phyloP scores from a whole-genome alignment of 192 early-diverging fungal species.

The Spizellomyces sp. region DNA sequence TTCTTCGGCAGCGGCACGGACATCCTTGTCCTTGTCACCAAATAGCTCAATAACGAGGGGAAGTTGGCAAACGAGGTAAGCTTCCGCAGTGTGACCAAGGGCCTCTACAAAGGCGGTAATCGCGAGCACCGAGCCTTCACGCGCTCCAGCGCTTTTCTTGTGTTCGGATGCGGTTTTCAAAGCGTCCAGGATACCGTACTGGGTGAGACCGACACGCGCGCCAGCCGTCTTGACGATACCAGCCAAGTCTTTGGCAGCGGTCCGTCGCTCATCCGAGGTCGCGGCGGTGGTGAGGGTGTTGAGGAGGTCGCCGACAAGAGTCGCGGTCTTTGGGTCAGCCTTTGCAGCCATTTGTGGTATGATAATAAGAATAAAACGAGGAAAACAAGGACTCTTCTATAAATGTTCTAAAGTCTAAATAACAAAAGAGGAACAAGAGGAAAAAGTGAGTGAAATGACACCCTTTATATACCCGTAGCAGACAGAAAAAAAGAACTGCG shows the following conservation, averaged over 20 bases:
- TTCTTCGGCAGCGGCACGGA: slow-evolving; percentile 43
- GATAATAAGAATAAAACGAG: neutral
- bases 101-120: slow-evolving; percentile 58
- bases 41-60: slow-evolving; percentile 60
- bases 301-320: slow-evolving; percentile 33
- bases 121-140: slow-evolving; percentile 65
- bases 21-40: slow-evolving; percentile 54
- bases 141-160: slow-evolving; percentile 70
- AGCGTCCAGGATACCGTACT: slow-evolving; percentile 60
- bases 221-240: slow-evolving; percentile 61
- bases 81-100: slow-evolving; percentile 66
- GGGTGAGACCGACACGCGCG: slow-evolving; percentile 56
- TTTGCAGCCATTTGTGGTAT: slow-evolving; percentile 20
- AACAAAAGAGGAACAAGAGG: no score
- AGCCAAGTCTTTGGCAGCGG: slow-evolving; percentile 61
- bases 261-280: slow-evolving; percentile 51
- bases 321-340: slow-evolving; percentile 25
- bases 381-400: no score
- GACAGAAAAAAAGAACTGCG: no score
- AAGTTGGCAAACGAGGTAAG: slow-evolving; percentile 66
- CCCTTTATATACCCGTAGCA: no score
- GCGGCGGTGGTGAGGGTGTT: slow-evolving; percentile 34
- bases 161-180: slow-evolving; percentile 61
- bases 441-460: no score
- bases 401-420: no score